A percentile compares a stretch with the other conserved stretches of the same genome.
Conservation (phyloP, 2,329 filamentous ascomycete genomes). For the Alternaria angustiovoidea region DNA sequence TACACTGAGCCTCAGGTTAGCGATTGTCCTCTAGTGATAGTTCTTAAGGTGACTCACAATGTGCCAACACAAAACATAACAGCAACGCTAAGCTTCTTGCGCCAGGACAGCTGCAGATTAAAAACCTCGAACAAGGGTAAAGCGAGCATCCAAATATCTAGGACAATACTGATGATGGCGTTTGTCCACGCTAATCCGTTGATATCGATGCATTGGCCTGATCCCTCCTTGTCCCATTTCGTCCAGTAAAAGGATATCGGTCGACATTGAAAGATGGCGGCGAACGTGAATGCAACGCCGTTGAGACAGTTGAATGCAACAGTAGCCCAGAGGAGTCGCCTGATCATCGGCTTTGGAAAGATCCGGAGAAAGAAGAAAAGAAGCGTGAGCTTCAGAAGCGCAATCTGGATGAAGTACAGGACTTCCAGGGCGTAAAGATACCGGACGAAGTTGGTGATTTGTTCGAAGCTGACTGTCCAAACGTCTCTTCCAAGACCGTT, state of each 20-base stretch:
- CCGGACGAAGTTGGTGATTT: conserved; percentile 56
- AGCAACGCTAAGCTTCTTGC: conserved; percentile 49
- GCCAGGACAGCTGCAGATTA: conserved; percentile 41
- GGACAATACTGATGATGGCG: conserved; percentile 44
- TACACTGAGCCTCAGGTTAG: conserved; percentile 29
- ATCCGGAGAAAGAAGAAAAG: conserved; percentile 42
- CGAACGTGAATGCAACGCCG: conserved; percentile 29
- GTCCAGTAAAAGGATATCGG: conserved; percentile 47
- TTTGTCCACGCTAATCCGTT: conserved; percentile 45
- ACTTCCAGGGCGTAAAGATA: conserved; percentile 45
- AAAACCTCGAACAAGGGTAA: conserved; percentile 47
- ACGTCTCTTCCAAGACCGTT: conserved; percentile 61
- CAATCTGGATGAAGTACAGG: conserved; percentile 45
- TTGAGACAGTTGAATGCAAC: conserved; percentile 35
- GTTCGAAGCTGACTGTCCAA: conserved; percentile 56
- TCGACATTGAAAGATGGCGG: conserved; percentile 43
- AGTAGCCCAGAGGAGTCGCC: conserved; percentile 27
- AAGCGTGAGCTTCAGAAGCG: conserved; percentile 38
- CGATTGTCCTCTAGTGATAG: no score
- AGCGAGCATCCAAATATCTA: conserved; percentile 45
- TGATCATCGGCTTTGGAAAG: conserved; percentile 32
- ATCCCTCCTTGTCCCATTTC: conserved; percentile 36
- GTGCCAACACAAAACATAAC: conserved; percentile 51
- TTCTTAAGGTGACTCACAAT: conserved; percentile 26
- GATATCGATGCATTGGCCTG: conserved; percentile 47